Base-by-base conservation (phyloP, 805 yeast genomes). In the Scheffersomyces stipitis region DNA sequence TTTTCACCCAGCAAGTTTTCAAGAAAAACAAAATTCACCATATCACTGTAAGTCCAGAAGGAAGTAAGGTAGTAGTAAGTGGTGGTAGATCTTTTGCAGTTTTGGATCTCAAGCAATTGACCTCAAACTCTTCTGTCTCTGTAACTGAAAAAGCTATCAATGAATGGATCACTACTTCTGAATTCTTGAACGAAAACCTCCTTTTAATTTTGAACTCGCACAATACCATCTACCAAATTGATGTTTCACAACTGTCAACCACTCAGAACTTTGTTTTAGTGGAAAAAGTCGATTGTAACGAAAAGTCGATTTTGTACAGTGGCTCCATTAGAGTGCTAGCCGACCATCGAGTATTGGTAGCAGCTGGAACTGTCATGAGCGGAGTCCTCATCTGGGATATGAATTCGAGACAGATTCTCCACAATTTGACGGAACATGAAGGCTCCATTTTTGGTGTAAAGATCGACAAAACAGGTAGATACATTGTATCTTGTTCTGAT, bases 301-400 rank as follows among this genome's bases (percentile, higher is more conserved):
- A 87, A 60, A 81, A 84, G 46, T 85, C 96, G 1, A 83, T 91
- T 31, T 67, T 93, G 24, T 93, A 93, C 56, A 86, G 96, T 4
- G 99, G 98, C 0, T 72, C 86, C 2, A 75, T 91, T 26, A 71
- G 70, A 36, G 73, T 73, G 1, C 46, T 75, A 13, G 40, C 58
- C 3, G 55, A 59, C 9, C 68, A 63, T 4, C 57, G 60, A 26
- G 75, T 82, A 0, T 55, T 75, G 4, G 71, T 88, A 10, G 88
- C 88, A 18, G 90, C 96, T 0, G 99, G 99, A 16, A 91, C 99
- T 0, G 97, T 91, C 2, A 81, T 90, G 81, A 82, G 83, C 32
- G 96, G 97, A 10, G 81, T 87, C 2, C 64, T 86, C 3, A 65
- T 89, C 2, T 91, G 98, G 98, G 79, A 79, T 31, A 56, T 58